Conservation (phyloP, 192 early-diverging fungal genomes). For the Coemansia sp. region DNA sequence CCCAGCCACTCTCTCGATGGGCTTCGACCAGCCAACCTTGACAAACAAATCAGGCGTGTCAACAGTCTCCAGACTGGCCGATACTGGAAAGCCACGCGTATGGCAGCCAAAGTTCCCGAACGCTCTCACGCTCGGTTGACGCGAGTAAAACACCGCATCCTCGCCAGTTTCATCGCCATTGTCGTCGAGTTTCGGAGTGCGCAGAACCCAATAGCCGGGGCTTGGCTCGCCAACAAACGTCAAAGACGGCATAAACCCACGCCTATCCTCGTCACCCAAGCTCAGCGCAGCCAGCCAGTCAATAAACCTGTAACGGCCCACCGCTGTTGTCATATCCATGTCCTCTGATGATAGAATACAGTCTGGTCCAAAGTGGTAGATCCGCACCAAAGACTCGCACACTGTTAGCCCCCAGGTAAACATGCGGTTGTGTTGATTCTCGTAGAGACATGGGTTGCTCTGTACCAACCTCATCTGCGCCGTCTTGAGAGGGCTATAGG, state of each 20-base stretch:
- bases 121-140: background rate
- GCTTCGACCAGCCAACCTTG: background rate
- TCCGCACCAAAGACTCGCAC: background rate
- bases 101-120: background rate
- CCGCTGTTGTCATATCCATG: background rate
- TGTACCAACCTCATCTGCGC: background rate
- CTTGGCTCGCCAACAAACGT: background rate
- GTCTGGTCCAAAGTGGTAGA: conserved; percentile 1
- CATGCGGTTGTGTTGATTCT: background rate
- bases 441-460: background rate
- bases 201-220: background rate
- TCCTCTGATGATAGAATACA: background rate
- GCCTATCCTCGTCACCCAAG: background rate
- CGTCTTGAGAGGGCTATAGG: too few species aligned
- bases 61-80: background rate
- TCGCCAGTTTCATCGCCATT: background rate
- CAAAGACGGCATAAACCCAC: background rate
- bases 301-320: background rate
- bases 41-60: background rate
- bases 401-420: background rate
- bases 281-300: background rate
- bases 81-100: background rate
- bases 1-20: background rate
- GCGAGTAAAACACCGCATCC: background rate
- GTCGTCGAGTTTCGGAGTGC: background rate